Evolutionary conservation across 2,329 filamentous ascomycete species (phyloP), one percentile per base, ranked within the genome.

Genomic region (Paecilomyces niveus): DNA sequence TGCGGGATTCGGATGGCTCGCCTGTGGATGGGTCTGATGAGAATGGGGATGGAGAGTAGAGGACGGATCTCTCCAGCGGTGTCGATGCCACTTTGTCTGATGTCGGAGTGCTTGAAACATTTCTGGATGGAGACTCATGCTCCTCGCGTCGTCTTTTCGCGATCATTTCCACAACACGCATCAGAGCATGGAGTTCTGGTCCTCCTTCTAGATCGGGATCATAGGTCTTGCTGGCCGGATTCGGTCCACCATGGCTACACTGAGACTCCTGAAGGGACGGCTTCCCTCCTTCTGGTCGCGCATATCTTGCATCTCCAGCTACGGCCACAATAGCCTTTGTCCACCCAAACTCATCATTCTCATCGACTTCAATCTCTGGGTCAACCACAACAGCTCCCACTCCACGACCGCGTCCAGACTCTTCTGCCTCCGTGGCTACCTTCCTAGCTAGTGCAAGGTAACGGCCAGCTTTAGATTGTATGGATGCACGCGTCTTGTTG

Each of bases 1-100:
- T 76, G 9, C 90, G 88, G 31, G 78, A 76, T 68, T 89, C 87
- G 10, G 55, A 59, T n/a, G 54, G 39, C 18, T 45, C 39, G 6
- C 39, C 39, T 3, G 39, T 45, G 15, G n/a, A 7, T n/a, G 39
- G 39, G 3, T 45, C 39, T 18, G n/a, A 9, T 45, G 39, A 45
- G n/a, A 45, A 35, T 26, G 26, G n/a, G 1, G 22, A 18, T 3
- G 35, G 31, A 52, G 54, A 45, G 21, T 84, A 67, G 83, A 86
- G 62, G 67, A 76, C 70, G 61, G 74, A 67, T 33, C 64, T 64
- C 64, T 73, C 69, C 5, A 75, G 60, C 1, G 65, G 65, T 33
- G 63, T 84, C 66, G 83, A 86, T 62, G 53, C 22, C 31, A 32
- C 33, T 18, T 51, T 55, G 1, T 33, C 55, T 18, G 39, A 45